Conservation (phyloP, 345 rosid species). For the Populus alba region DNA sequence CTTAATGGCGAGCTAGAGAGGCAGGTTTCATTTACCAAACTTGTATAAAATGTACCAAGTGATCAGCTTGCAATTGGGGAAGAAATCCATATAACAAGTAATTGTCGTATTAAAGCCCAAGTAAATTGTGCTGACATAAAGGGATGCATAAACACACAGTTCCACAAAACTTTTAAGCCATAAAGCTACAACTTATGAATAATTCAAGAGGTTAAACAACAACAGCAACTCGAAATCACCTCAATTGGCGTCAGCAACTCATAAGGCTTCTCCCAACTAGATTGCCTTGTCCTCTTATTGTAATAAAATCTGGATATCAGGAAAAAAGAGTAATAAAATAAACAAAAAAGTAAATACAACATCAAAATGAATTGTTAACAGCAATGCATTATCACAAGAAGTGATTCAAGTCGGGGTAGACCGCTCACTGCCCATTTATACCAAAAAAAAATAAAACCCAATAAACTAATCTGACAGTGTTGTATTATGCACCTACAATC, state of each 20-base stretch:
- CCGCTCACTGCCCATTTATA: not conserved
- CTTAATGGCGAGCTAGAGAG: not conserved
- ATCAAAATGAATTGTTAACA: not conserved
- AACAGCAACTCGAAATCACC: slow-evolving; percentile 46
- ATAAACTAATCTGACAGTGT: slow-evolving; percentile 7
- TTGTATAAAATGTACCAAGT: slow-evolving; percentile 9
- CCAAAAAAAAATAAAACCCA: not conserved
- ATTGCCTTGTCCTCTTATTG: slow-evolving; percentile 73
- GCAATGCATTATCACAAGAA: not conserved
- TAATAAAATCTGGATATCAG: slow-evolving; percentile 63
- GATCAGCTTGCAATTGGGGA: slow-evolving; percentile 9
- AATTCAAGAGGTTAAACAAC: slow-evolving; percentile 6
- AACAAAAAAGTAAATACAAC: slow-evolving; percentile 5
- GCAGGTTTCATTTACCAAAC: slow-evolving; percentile 16
- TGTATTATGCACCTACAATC: not conserved
- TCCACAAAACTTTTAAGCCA: not conserved
- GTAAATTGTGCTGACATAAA: not conserved
- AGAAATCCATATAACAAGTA: slow-evolving; percentile 4
- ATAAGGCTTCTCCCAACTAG: slow-evolving; percentile 92
- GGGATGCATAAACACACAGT: not conserved
- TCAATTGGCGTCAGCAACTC: slow-evolving; percentile 90
- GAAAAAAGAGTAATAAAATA: slow-evolving; percentile 13
- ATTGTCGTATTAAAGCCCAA: not conserved
- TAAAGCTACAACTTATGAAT: slow-evolving; percentile 1
- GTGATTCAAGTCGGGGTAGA: slow-evolving; percentile 1